These are phyloP conservation scores for Vinca minor DNA, from an alignment of 257 asterid genomes.

Conservation along the genomic window DNA sequence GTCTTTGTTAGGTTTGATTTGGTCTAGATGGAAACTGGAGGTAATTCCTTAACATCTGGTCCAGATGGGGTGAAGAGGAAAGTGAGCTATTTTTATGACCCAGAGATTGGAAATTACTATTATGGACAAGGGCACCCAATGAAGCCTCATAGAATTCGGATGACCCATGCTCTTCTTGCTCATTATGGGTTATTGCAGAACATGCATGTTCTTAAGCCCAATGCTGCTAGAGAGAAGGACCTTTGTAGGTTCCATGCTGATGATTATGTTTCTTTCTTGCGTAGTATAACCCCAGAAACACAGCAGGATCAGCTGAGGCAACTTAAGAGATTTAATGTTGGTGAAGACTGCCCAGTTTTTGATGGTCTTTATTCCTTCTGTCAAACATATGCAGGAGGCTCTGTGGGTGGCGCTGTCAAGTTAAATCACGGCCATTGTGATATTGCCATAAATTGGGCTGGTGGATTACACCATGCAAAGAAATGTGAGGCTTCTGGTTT, in stretches of 20 bases:
- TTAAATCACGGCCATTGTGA: conserved; percentile 21
- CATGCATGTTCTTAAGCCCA: conserved; percentile 17
- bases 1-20: background rate
- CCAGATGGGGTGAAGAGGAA: conserved; percentile 25
- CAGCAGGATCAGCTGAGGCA: conserved; percentile 25
- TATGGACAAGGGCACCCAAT: conserved; percentile 28
- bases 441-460: conserved; percentile 35
- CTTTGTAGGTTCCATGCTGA: conserved; percentile 24
- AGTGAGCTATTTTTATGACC: conserved; percentile 23
- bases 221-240: conserved; percentile 21
- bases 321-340: conserved; percentile 23
- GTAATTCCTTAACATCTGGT: conserved; percentile 23
- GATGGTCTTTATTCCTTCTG: conserved; percentile 24
- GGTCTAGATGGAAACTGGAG: conserved; percentile 16
- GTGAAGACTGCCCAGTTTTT: conserved; percentile 24
- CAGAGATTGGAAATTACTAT: conserved; percentile 22
- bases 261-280: conserved; percentile 20
- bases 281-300: conserved; percentile 21
- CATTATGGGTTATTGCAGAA: conserved; percentile 19
- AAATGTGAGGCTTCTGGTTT: conserved; percentile 38
- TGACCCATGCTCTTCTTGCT: conserved; percentile 26
- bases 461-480: conserved; percentile 44
- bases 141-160: conserved; percentile 26
- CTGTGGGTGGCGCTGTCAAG: conserved; percentile 24
- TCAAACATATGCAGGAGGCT: conserved; percentile 25